phyloP scores from a whole-genome alignment of 1,284 basidiomycete genomes.

The Anthracocystis walkeri region DNA sequence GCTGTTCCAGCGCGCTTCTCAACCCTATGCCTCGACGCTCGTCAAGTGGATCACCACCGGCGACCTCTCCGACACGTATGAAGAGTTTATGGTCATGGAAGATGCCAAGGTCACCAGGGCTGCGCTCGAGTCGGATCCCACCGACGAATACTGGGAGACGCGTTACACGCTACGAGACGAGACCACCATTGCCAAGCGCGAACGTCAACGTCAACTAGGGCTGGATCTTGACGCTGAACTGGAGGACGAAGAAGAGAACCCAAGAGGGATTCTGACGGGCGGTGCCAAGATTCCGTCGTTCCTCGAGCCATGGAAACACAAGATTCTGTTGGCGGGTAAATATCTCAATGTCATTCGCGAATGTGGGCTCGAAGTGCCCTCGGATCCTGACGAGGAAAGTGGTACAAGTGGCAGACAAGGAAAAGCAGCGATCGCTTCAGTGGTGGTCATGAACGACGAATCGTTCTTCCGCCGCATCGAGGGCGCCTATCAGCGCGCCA shows the following conservation, averaged over 20 bases:
- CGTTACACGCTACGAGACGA: slow-evolving; percentile 67
- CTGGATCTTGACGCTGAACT: slow-evolving; percentile 50
- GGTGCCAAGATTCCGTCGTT: slow-evolving; percentile 68
- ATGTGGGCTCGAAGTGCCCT: slow-evolving; percentile 64
- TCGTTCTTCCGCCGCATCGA: slow-evolving; percentile 65
- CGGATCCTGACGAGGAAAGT: slow-evolving; percentile 32
- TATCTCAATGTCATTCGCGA: slow-evolving; percentile 69
- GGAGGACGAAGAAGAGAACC: slow-evolving; percentile 66
- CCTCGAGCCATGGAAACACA: slow-evolving; percentile 68
- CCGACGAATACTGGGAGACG: slow-evolving; percentile 70
- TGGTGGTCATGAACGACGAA: slow-evolving; percentile 64
- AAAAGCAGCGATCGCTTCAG: slow-evolving; percentile 13
- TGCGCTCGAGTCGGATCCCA: slow-evolving; percentile 65
- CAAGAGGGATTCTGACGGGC: slow-evolving; percentile 73
- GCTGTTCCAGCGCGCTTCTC: slow-evolving; percentile 65
- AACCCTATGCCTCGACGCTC: slow-evolving; percentile 65
- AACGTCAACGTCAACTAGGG: slow-evolving; percentile 56
- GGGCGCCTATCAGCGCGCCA: slow-evolving; percentile 65
- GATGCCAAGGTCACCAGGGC: slow-evolving; percentile 67
- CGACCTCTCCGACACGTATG: slow-evolving; percentile 67
- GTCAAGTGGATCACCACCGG: slow-evolving; percentile 68
- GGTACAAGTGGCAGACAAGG: slow-evolving; percentile 4
- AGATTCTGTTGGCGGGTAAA: slow-evolving; percentile 68
- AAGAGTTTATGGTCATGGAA: slow-evolving; percentile 69
- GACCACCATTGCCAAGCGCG: slow-evolving; percentile 53